These are phyloP conservation scores for Mycena pura DNA, from an alignment of 768 basidiomycete species.

Conservation along the genomic window DNA sequence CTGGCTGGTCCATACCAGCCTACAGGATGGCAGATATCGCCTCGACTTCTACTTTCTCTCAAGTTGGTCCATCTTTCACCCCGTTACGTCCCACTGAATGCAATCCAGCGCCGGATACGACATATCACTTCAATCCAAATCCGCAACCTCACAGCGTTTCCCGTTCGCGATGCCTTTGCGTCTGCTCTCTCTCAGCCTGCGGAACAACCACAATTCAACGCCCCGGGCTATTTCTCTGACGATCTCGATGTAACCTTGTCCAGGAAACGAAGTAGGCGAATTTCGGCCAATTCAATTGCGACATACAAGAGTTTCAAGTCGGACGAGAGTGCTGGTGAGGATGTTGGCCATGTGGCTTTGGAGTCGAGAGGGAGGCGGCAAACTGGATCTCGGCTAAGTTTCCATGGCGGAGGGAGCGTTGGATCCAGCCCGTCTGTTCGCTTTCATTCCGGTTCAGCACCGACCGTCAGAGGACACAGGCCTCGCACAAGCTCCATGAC, in stretches of 20 bases:
- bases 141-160: conserved; percentile 85
- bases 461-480: conserved; percentile 46
- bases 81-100: conserved; percentile 12
- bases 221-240: conserved; percentile 66
- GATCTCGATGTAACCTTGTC: conserved; percentile 70
- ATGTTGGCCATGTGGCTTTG: conserved; percentile 28
- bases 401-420: conserved; percentile 31
- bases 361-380: conserved; percentile 49
- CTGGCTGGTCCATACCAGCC: not conserved
- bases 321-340: conserved; percentile 51
- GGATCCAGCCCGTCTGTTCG: conserved; percentile 21
- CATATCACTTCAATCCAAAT: conserved; percentile 78
- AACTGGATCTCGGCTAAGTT: conserved; percentile 54
- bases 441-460: conserved; percentile 28
- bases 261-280: conserved; percentile 63
- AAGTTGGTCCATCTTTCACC: conserved; percentile 14
- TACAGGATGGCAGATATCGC: conserved; percentile 16
- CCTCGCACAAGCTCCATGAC: conserved; percentile 60
- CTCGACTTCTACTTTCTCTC: conserved; percentile 2
- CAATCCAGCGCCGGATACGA: conserved; percentile 67
- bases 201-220: conserved; percentile 64
- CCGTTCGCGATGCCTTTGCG: conserved; percentile 77
- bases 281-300: conserved; percentile 63
- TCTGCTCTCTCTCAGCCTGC: conserved; percentile 75
- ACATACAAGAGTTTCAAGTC: conserved; percentile 53